Evolutionary conservation across 495 filamentous ascomycete genomes (phyloP), one percentile per base, ranked within the genome.

Genomic region (Trypethelium eluteriae): DNA sequence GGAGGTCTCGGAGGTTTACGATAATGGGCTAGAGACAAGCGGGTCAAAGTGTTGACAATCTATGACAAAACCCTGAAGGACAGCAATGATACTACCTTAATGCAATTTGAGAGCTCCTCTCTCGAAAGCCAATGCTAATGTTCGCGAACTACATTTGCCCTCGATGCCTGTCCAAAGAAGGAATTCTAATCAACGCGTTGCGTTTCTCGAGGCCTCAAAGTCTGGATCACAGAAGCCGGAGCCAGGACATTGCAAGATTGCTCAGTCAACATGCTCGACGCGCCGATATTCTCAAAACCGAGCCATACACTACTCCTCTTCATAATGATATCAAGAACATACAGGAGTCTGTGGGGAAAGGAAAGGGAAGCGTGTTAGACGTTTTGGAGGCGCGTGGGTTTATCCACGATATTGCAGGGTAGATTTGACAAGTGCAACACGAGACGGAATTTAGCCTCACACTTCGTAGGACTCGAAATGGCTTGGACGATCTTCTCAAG

Each of bases 401-500:
- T 62, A 75, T 97, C 50, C 87, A 96, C 74, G 84, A 90, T 71
- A 81, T 90, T 53, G 88, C 93, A 66, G 93, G 92, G 90, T 94
- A 79, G 53, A 59, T 59, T 57, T 83, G 76, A n/a, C 18, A 50
- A 46, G 35, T 38, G 44, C 2, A 35, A 41, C 4, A 59, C 47
- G 3, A 38, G 34, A 2, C 0, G 14, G 66, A 11, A 66, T 64
- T 41, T 62, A 71, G 7, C 36, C 44, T 73, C 56, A 71, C 63
- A 38, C 66, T 53, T 63, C 72, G 35, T 67, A 87, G 82, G 32
- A 81, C 79, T 72, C 83, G 87, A 32, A 82, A 89, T 10, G 78
- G 82, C n/a, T 81, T 98, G 39, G 81, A 91, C 50, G 79, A 81
- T 62, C 74, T 95, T 10, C 83, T 97, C 76, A 87, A 82, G 6